phyloP scores from a whole-genome alignment of 805 yeast species.

The Kluyveromyces lactis region DNA sequence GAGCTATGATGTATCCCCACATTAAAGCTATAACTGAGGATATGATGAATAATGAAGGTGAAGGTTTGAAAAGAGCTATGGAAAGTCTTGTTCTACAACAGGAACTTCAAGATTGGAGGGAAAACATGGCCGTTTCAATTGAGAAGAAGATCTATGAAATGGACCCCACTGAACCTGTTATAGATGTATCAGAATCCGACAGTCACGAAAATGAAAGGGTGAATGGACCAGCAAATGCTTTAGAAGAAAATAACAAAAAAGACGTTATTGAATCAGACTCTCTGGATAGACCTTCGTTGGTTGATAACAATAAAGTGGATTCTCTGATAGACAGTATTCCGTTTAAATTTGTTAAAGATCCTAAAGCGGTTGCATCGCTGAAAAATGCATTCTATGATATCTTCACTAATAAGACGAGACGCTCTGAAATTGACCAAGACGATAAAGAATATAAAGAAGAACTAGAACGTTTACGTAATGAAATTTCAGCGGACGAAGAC shows the following conservation, averaged over 20 bases:
- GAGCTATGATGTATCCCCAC: constrained; percentile 33
- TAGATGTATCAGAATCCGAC: no score
- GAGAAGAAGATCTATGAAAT: no score
- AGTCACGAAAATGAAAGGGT: no score
- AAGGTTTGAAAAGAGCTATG: constrained; percentile 68
- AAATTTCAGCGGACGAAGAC: constrained; percentile 6
- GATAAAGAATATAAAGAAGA: constrained; percentile 2
- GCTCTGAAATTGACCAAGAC: neutral
- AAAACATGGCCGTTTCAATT: no score
- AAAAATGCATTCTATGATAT: constrained; percentile 1
- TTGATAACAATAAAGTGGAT: neutral
- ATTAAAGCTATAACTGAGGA: constrained; percentile 69
- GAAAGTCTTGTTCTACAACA: constrained; percentile 57
- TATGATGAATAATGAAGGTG: constrained; percentile 68
- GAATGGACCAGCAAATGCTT: no score
- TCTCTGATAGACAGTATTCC: neutral
- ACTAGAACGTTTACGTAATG: constrained; percentile 2
- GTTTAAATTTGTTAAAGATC: neutral
- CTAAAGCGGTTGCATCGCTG: neutral
- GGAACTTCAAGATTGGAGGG: neutral
- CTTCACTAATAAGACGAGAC: neutral
- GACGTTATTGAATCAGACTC: no score
- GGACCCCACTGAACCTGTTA: no score
- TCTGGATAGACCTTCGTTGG: neutral
- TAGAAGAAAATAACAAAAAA: no score